phyloP scores from a whole-genome alignment of 2,329 filamentous ascomycete species.

The Ceratocystis diversiconidia region DNA sequence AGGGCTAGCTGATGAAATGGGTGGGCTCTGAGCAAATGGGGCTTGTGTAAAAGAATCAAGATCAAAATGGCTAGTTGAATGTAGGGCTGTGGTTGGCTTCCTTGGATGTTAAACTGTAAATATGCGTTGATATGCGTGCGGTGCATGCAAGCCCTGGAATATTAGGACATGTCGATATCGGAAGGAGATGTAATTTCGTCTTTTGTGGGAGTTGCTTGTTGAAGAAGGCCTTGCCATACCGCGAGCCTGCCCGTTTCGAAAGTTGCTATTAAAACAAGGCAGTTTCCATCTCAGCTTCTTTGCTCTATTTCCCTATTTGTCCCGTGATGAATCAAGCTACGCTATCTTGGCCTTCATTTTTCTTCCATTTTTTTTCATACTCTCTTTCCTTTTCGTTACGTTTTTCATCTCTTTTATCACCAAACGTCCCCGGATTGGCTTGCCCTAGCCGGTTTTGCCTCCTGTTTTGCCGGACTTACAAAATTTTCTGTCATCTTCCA shows the following conservation, averaged over 20 bases:
- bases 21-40: background rate
- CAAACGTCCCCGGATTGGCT: background rate
- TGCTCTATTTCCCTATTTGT: background rate
- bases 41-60: background rate
- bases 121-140: too few relatives aligned
- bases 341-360: too few relatives aligned
- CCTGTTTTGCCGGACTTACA: background rate
- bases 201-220: background rate
- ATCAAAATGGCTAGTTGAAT: too few relatives aligned
- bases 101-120: background rate
- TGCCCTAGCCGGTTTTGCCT: background rate
- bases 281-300: background rate
- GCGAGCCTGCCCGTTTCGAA: background rate
- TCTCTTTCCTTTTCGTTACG: background rate
- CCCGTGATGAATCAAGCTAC: too few relatives aligned
- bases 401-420: background rate
- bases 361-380: background rate
- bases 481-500: slow-evolving; percentile 1
- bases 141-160: background rate
- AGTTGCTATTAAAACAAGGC: background rate
- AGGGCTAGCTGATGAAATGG: background rate
- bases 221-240: background rate
- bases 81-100: background rate
- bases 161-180: background rate
- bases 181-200: background rate